Base-by-base conservation (phyloP, 352 stramenopile genomes). In the Phytophthora multivora region DNA sequence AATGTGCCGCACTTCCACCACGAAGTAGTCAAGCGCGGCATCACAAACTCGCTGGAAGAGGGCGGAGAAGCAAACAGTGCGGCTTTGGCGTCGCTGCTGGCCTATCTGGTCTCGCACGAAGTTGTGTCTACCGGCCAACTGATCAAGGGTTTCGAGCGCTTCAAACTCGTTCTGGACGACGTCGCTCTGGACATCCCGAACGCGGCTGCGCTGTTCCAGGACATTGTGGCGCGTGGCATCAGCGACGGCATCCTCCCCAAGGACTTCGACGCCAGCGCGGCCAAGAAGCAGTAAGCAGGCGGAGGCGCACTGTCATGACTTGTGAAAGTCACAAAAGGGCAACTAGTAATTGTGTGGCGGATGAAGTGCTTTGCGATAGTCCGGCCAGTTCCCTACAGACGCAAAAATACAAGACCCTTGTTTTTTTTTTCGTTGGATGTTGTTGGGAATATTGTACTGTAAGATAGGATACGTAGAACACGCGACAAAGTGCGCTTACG, bases 1-100 rank as follows among this genome's bases (percentile, higher is more conserved):
- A 96, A 98, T 63, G 90, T 97, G 10, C 73, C 83, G 42, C 89
- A 98, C 49, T 99, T 99, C 71, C 95, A 98, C 73, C 97, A 99
- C 71, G 97, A 99, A 69, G 89, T 99, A 7, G 88, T 95, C 51
- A 96, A 96, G 71, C 86, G 86, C 45, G 88, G 69, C 43, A 81
- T 87, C 57, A 85, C 67, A 21, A 87, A 87, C 49, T 69, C 77
- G 53, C 64, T 88, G 15, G 78, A 77, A 39, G 69, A 88, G 48
- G 76, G 76, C 10, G 76, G 78, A 23, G 73, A 77, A 26, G 73
- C 68, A 23, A 80, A 73, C 47, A 71, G 71, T 31, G 69, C 64
- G 6, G 77, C 77, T 12, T 92, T 95, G 71, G 82, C 79, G 45
- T 95, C 86, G 56, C 73, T 91, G 39, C 70, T 95, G 38, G 83